Conservation (phyloP, 768 basidiomycete species). For the Leccinum arenicola region DNA sequence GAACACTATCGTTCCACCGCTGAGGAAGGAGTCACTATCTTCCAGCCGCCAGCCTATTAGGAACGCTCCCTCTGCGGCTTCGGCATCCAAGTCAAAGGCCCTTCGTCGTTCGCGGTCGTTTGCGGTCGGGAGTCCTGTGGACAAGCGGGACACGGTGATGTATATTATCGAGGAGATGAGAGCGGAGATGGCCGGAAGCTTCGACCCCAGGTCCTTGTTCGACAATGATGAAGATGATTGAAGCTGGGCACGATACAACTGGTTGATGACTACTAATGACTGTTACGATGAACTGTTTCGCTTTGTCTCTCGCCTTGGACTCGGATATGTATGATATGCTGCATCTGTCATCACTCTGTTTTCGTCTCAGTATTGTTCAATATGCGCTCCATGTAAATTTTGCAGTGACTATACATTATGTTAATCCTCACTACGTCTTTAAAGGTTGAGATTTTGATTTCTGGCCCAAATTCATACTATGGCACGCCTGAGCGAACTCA, state of each 20-base stretch:
- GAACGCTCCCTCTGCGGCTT: constrained; percentile 3
- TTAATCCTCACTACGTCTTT: neutral
- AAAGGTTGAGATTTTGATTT: too few relatives aligned
- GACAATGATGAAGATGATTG: constrained; percentile 8
- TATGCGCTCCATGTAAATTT: neutral
- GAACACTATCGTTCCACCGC: constrained; percentile 8
- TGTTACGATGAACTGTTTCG: neutral
- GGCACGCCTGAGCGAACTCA: too few relatives aligned
- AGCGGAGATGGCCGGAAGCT: constrained; percentile 11
- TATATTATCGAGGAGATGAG: constrained; percentile 19
- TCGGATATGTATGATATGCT: neutral
- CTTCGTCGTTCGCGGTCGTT: constrained; percentile 28
- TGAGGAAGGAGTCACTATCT: constrained; percentile 16
- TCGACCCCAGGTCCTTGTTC: constrained; percentile 21
- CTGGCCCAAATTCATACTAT: too few relatives aligned
- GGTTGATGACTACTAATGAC: neutral
- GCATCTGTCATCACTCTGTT: neutral
- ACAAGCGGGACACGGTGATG: constrained; percentile 12
- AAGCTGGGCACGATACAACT: neutral
- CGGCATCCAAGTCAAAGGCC: constrained; percentile 4
- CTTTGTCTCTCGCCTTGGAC: neutral
- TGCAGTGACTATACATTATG: neutral
- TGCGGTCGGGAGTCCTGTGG: constrained; percentile 8
- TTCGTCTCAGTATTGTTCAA: neutral
- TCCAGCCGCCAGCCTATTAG: neutral